Percentiles rank a stretch among this genome's conserved stretches.
Conservation (phyloP, 2,329 filamentous ascomycete genomes). For the Talaromyces sp. region DNA sequence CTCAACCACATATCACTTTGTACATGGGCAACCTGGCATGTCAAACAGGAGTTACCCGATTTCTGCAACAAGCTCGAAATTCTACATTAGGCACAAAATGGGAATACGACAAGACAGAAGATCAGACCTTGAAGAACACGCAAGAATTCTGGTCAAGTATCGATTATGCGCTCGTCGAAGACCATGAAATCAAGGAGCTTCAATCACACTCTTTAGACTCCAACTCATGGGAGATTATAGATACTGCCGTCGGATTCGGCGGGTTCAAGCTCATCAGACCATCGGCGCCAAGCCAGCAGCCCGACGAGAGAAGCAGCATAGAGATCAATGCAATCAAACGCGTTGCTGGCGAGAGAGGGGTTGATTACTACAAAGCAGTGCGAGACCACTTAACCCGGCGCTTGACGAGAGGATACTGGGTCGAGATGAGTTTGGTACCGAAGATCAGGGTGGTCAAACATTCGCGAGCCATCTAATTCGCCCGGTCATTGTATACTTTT, state of each 20-base stretch:
- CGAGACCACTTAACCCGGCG: conserved; percentile 26
- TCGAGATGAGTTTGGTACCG: conserved; percentile 51
- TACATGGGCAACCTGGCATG: conserved; percentile 60
- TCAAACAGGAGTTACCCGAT: conserved; percentile 61
- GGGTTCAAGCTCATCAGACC: conserved; percentile 50
- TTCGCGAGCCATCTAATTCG: conserved; percentile 6
- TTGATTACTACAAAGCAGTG: conserved; percentile 27
- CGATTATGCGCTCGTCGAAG: conserved; percentile 57
- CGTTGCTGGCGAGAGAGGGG: conserved; percentile 32
- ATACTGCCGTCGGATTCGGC: conserved; percentile 50
- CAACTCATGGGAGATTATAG: conserved; percentile 51
- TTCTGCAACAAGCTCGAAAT: conserved; percentile 44
- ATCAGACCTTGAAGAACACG: conserved; percentile 45
- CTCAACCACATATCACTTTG: conserved; percentile 37
- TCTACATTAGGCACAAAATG: conserved; percentile 35
- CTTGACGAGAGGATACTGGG: conserved; percentile 52
- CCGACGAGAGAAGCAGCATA: conserved; percentile 19
- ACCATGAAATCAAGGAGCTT: conserved; percentile 10
- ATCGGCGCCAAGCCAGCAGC: background rate
- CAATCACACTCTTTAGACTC: background rate
- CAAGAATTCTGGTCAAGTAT: conserved; percentile 56
- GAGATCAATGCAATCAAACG: conserved; percentile 36
- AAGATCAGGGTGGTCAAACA: conserved; percentile 51
- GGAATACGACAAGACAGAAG: conserved; percentile 60
- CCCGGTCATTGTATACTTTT: background rate